Conservation (phyloP, 1,139 yeast genomes). For the Candida pseudoviswanathii region DNA sequence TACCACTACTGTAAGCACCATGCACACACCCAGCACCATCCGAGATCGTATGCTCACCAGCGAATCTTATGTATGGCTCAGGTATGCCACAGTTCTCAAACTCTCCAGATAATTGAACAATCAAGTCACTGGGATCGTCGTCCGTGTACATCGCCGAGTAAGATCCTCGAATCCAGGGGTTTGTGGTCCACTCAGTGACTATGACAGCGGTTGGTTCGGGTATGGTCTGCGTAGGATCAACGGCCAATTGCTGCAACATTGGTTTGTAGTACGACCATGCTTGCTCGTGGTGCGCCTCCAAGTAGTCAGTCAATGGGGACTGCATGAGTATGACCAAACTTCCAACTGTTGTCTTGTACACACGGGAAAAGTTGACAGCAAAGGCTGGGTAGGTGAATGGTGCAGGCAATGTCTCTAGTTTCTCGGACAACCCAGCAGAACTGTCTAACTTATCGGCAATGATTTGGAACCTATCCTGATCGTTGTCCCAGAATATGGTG, state of each 20-base stretch:
- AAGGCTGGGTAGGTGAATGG: slow-evolving; percentile 34
- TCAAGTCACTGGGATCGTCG: slow-evolving; percentile 66
- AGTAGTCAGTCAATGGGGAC: slow-evolving; percentile 62
- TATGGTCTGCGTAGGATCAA: slow-evolving; percentile 14
- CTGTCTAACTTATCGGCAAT: slow-evolving; percentile 29
- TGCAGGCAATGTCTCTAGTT: slow-evolving; percentile 21
- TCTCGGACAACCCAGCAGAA: slow-evolving; percentile 16
- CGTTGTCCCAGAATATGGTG: slow-evolving; percentile 62
- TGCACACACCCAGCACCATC: slow-evolving; percentile 88
- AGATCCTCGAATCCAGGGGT: slow-evolving; percentile 72
- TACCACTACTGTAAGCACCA: slow-evolving; percentile 74
- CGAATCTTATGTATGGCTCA: slow-evolving; percentile 60
- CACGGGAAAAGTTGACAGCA: slow-evolving; percentile 33
- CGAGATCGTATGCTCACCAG: slow-evolving; percentile 79
- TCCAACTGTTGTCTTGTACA: slow-evolving; percentile 19
- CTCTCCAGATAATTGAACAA: slow-evolving; percentile 53
- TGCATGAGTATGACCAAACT: slow-evolving; percentile 66
- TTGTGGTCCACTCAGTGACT: slow-evolving; percentile 69
- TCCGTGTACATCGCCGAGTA: slow-evolving; percentile 69
- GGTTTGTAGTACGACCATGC: slow-evolving; percentile 47
- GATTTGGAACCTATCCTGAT: slow-evolving; percentile 54
- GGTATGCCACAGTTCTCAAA: slow-evolving; percentile 51
- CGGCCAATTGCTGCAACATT: slow-evolving; percentile 31
- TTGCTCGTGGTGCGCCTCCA: slow-evolving; percentile 37
- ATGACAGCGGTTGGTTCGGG: slow-evolving; percentile 55